Evolutionary conservation across 2,329 filamentous ascomycete genomes (phyloP).

Genomic region (Stachybotrys chlorohalonatus): DNA sequence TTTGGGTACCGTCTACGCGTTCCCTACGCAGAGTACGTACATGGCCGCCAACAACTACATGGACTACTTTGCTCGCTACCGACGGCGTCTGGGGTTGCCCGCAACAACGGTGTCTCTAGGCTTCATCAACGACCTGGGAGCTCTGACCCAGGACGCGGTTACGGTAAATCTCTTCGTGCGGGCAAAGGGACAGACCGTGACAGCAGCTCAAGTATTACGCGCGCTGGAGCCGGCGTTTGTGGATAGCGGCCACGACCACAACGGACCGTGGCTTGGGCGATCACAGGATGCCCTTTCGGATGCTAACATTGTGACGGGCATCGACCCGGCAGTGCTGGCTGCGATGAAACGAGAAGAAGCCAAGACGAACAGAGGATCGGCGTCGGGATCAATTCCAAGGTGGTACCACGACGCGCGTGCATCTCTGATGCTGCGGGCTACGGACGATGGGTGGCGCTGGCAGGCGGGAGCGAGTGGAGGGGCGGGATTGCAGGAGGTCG

Average conservation of each 20-base stretch:
- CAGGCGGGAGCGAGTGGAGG: neutral
- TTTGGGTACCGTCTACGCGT: conserved; percentile 1
- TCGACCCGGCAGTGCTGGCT: neutral
- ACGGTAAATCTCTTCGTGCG: neutral
- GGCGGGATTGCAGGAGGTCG: neutral
- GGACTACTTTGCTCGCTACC: conserved; percentile 16
- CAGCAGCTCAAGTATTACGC: neutral
- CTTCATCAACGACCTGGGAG: conserved; percentile 10
- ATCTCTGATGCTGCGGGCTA: neutral
- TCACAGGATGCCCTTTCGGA: neutral
- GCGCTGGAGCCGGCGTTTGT: neutral
- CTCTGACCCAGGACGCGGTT: neutral
- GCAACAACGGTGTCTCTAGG: conserved; percentile 13
- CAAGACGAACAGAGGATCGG: no score
- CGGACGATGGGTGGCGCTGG: neutral
- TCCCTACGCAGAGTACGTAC: conserved; percentile 13
- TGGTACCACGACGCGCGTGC: neutral
- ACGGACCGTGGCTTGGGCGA: neutral
- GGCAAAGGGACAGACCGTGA: neutral
- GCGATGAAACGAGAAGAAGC: neutral
- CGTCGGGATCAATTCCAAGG: neutral
- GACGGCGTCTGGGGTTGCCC: conserved; percentile 10
- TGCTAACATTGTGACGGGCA: neutral
- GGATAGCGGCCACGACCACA: no score
- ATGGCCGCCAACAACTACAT: conserved; percentile 17